Base-by-base conservation (phyloP, 805 yeast species). In the Starmerella stellata region DNA sequence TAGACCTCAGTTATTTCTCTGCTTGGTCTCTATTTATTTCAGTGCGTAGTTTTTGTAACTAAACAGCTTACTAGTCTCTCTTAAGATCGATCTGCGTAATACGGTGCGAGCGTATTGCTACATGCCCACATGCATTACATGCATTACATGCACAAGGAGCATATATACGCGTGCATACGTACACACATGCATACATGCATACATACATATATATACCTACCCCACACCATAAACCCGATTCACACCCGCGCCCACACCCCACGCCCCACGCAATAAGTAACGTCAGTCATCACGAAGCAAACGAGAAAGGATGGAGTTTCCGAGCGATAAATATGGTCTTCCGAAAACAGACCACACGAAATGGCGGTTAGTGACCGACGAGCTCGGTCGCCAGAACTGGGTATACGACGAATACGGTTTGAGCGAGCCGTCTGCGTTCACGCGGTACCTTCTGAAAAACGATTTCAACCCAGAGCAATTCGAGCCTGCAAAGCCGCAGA, bases 321-420 rank as follows among this genome's bases (percentile, higher is more conserved):
- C 61, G 2, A 78, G 94, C 0, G 95, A 87, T n/a, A 48, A 57
- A 18, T 53, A 79, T 11, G 79, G 78, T 0, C 52, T 80, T 5
- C 74, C 74, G 1, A 64, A 59, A 30, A 78, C 95, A 0, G 93
- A 90, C 45, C 67, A 69, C 2, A 46, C 55, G 1, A 63, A 70
- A 13, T 87, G 98, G 98, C 64, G 92, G 44, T 64, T 87, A 21
- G 55, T 69, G 16, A 69, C 77, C 1, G 76, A 76, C 43, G 69
- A 69, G 27, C 58, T 76, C 13, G 98, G 98, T 14, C 66, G 78
- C 16, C 81, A 80, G 51, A 66, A 69, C 33, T 87, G 98, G 98
- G 74, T 69, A 21, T 87, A 64, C 18, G 65, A 68, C 17, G 45
- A 57, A 1, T 39, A 44, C 3, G 44, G 52, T 0, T 69, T 64